Base-by-base conservation (phyloP, 2,329 filamentous ascomycete species). In the Apiospora kogelbergensis region DNA sequence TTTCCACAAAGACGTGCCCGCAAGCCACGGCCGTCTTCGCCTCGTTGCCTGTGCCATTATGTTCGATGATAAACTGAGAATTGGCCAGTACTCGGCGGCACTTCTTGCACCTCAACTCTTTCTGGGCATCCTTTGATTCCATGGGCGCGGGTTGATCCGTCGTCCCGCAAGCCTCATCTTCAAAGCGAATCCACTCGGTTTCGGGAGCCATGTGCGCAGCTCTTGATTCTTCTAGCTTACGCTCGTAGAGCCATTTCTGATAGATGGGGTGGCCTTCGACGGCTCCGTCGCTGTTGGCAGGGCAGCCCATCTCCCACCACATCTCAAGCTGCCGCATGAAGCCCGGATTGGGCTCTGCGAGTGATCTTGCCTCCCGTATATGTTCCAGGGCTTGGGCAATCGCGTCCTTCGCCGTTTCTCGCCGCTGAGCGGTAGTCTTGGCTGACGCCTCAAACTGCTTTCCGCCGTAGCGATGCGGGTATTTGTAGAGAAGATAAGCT, bases 251-350 rank as follows among this genome's bases (percentile, higher is more conserved):
- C 86, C 84, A 92, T 68, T 94, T 89, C 79, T 96, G 93, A 80
- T 98, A 99, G 17, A 87, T 81, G 0, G 93, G 91, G 63, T 94
- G 87, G 11, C 85, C 82, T 72, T 92, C 91, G 20, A 89, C 83
- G 6, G 80, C 80, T 48, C 80, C 80, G 66, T 83, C 81, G 72
- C 89, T 85, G 53, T 83, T 82, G 5, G 82, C 87, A 1, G 95
- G 93, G 73, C 91, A 95, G 63, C 90, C 90, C 93, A 98, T 97
- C 73, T 91, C 84, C 84, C 94, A 92, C 85, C 95, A 99, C 67
- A 98, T 84, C 73, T 91, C 86, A 6, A 99, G 86, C 80, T 99
- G 96, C 66, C 89, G 84, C 90, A 95, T 94, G 85, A 99, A 99
- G 37, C 95, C 95, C 41, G 89, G 84, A 78, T 99, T 99, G 3